Conservation (phyloP, 2,329 filamentous ascomycete species). For the Colletotrichum eremochloae region DNA sequence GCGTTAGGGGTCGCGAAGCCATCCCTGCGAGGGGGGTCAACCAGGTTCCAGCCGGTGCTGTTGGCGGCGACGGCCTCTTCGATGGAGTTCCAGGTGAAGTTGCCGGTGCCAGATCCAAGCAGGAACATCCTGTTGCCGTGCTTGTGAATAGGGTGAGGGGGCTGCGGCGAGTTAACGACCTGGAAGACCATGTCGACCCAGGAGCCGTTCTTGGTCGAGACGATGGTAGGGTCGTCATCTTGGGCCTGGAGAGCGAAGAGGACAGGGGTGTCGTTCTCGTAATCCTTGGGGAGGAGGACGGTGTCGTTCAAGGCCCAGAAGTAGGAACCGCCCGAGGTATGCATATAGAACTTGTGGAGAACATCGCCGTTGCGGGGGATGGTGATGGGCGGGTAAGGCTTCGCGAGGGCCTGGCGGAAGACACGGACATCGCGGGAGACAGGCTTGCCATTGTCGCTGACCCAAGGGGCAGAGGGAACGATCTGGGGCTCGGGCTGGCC, state of each 20-base stretch:
- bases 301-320: constrained; percentile 67
- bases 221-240: constrained; percentile 58
- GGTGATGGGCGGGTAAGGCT: constrained; percentile 62
- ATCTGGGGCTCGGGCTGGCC: constrained; percentile 35
- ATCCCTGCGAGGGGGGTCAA: constrained; percentile 67
- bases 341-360: constrained; percentile 60
- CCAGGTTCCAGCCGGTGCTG: constrained; percentile 68
- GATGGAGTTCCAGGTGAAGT: constrained; percentile 66
- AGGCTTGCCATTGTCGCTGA: constrained; percentile 63
- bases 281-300: constrained; percentile 54
- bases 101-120: constrained; percentile 64
- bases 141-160: constrained; percentile 73
- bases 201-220: constrained; percentile 59
- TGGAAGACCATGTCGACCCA: constrained; percentile 71
- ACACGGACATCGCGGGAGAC: constrained; percentile 56
- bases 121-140: constrained; percentile 72
- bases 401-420: constrained; percentile 58
- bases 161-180: constrained; percentile 59
- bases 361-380: constrained; percentile 59
- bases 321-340: constrained; percentile 59
- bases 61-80: constrained; percentile 62
- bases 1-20: constrained; percentile 56
- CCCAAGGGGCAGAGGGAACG: constrained; percentile 55
- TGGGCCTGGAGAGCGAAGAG: constrained; percentile 59
- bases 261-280: constrained; percentile 57